Conservation (phyloP, 139 green algal species). For the Raphidocelis subcapitata region DNA sequence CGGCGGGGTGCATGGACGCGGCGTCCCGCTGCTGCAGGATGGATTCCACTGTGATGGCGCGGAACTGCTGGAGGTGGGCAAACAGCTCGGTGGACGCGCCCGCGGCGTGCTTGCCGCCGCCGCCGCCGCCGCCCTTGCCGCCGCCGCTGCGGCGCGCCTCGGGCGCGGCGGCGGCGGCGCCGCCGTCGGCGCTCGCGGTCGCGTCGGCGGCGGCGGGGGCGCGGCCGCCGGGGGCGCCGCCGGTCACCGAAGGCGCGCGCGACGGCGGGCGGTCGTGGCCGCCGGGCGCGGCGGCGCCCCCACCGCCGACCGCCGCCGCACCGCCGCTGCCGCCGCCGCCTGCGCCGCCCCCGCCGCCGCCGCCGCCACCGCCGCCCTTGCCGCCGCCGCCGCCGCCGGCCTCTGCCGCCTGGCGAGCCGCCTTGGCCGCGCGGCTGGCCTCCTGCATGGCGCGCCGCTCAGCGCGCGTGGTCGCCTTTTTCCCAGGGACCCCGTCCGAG, state of each 20-base stretch:
- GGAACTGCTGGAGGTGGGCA: constrained; percentile 80
- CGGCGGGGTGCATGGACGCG: constrained; percentile 58
- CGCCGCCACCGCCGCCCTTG: neutral
- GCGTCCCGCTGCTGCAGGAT: constrained; percentile 33
- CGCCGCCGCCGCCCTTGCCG: constrained; percentile 1
- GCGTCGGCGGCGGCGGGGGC: neutral
- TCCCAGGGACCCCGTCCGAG: no score
- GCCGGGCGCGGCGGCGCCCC: no score
- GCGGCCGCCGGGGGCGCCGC: no score
- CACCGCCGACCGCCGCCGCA: no score
- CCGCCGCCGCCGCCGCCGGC: constrained; percentile 34
- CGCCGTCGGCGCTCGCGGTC: neutral
- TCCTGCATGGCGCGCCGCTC: constrained; percentile 82
- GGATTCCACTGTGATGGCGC: constrained; percentile 25
- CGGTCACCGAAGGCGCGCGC: no score
- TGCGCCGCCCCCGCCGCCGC: neutral
- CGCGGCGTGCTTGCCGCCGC: neutral
- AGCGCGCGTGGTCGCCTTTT: constrained; percentile 67
- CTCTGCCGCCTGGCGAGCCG: constrained; percentile 16
- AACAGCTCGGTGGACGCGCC: constrained; percentile 69
- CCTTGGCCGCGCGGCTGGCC: constrained; percentile 79
- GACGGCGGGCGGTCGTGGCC: no score
- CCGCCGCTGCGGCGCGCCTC: neutral
- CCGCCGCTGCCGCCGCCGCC: neutral
- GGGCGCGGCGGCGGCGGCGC: neutral